phyloP scores from a whole-genome alignment of 164 flowering plant genomes.

The Stephania cephalantha region DNA sequence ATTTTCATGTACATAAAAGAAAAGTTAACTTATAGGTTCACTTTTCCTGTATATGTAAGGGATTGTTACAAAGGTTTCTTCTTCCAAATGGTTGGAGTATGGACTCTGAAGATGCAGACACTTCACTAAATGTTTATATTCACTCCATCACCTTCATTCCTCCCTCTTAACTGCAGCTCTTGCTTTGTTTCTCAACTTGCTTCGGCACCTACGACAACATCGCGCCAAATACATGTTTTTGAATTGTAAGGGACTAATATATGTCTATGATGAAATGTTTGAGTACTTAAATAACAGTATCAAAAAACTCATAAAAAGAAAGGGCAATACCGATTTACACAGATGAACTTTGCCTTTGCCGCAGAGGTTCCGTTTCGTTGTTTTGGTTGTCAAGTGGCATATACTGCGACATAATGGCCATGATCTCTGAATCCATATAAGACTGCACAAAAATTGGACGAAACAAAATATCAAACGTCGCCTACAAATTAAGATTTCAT shows the following conservation, averaged over 20 bases:
- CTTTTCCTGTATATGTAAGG: not conserved
- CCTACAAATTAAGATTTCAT: not conserved
- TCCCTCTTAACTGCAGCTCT: not conserved
- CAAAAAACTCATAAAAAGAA: not conserved
- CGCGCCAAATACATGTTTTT: not conserved
- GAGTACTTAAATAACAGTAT: not conserved
- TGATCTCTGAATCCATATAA: constrained; percentile 93
- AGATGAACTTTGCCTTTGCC: constrained; percentile 35
- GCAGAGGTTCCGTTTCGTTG: constrained; percentile 45
- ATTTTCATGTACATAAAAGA: constrained; percentile 12
- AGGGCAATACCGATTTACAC: constrained; percentile 27
- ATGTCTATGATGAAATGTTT: not conserved
- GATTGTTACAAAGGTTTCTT: not conserved
- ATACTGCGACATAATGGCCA: constrained; percentile 96
- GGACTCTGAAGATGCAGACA: not conserved
- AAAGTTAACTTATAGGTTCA: not conserved
- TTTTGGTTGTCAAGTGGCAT: constrained; percentile 84
- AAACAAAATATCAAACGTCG: not conserved
- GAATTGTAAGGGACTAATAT: not conserved
- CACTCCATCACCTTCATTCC: not conserved
- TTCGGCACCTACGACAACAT: not conserved
- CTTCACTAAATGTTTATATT: not conserved
- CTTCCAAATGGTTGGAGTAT: not conserved
- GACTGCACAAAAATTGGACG: constrained; percentile 41
- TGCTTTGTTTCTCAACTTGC: not conserved